Percentiles rank a stretch among this genome's conserved stretches.
Conservation (phyloP, 1,139 yeast species). For the Pichia sp. region DNA sequence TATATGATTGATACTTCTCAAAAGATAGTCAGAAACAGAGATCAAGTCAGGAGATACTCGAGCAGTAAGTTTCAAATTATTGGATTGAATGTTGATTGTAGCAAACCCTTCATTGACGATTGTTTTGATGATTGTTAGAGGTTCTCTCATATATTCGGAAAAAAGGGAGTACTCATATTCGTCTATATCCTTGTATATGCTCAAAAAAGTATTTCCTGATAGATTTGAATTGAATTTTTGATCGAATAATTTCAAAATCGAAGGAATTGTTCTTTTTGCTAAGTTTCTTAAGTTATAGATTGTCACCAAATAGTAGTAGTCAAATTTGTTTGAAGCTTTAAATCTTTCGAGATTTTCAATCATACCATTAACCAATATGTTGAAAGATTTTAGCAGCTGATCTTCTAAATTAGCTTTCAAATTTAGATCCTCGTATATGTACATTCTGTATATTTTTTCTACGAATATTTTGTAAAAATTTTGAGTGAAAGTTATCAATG, state of each 20-base stretch:
- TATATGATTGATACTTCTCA: conserved; percentile 43
- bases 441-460: conserved; percentile 17
- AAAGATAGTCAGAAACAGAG: conserved; percentile 38
- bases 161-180: conserved; percentile 48
- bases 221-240: conserved; percentile 38
- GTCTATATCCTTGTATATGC: conserved; percentile 38
- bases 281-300: conserved; percentile 47
- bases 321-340: conserved; percentile 15
- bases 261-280: conserved; percentile 38
- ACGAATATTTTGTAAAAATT: conserved; percentile 30
- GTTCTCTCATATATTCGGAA: conserved; percentile 48
- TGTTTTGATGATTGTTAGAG: conserved; percentile 41
- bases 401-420: conserved; percentile 37
- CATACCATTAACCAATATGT: conserved; percentile 42
- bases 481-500: conserved; percentile 38
- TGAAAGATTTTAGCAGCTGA: conserved; percentile 45
- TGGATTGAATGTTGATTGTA: conserved; percentile 38
- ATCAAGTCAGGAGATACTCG: conserved; percentile 14
- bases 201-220: conserved; percentile 31
- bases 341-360: conserved; percentile 37
- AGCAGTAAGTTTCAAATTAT: no score
- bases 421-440: conserved; percentile 12
- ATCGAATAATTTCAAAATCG: conserved; percentile 42
- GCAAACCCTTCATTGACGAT: conserved; percentile 42
- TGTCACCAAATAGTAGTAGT: conserved; percentile 28